Percentiles rank a stretch among this genome's conserved stretches.
Evolutionary conservation across 768 basidiomycete species (phyloP).

Genomic region (Austroboletus eburneus): DNA sequence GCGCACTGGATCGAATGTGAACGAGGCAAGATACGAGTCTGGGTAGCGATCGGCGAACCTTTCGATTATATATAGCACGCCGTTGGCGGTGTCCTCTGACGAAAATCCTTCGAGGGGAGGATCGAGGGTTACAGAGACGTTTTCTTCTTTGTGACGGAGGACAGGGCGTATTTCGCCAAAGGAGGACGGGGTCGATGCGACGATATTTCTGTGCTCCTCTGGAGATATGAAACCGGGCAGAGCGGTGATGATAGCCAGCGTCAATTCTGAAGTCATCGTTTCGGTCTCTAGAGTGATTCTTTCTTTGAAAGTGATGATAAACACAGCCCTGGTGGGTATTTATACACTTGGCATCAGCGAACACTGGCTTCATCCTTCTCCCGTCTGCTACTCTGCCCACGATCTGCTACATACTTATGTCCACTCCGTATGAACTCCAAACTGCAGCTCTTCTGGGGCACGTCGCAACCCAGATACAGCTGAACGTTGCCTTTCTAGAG

Average conservation of each 20-base stretch:
- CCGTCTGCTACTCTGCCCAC: not conserved
- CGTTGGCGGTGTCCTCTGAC: slow-evolving; percentile 46
- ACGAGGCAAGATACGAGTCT: slow-evolving; percentile 4
- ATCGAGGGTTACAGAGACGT: slow-evolving; percentile 65
- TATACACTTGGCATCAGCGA: slow-evolving; percentile 8
- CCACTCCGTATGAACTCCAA: slow-evolving; percentile 22
- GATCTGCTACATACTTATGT: slow-evolving; percentile 22
- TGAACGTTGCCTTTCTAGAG: slow-evolving; percentile 54
- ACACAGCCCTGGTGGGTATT: slow-evolving; percentile 1
- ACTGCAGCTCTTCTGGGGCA: slow-evolving; percentile 52
- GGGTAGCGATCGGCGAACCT: slow-evolving; percentile 46
- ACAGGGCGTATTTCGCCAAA: slow-evolving; percentile 85
- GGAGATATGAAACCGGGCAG: slow-evolving; percentile 46
- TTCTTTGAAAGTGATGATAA: not conserved
- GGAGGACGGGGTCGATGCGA: slow-evolving; percentile 78
- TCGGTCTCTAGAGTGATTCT: too few relatives aligned
- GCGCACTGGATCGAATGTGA: slow-evolving; percentile 43
- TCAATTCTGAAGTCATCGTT: too few relatives aligned
- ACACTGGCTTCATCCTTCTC: not conserved
- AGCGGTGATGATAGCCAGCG: slow-evolving; percentile 32
- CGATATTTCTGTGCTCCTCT: slow-evolving; percentile 65
- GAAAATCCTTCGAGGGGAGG: slow-evolving; percentile 64
- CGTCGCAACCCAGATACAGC: slow-evolving; percentile 52
- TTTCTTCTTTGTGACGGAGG: slow-evolving; percentile 67
- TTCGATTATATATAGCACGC: slow-evolving; percentile 81